phyloP scores from a whole-genome alignment of 2,329 filamentous ascomycete genomes.

The Aspergillus fumigatiaffinis region DNA sequence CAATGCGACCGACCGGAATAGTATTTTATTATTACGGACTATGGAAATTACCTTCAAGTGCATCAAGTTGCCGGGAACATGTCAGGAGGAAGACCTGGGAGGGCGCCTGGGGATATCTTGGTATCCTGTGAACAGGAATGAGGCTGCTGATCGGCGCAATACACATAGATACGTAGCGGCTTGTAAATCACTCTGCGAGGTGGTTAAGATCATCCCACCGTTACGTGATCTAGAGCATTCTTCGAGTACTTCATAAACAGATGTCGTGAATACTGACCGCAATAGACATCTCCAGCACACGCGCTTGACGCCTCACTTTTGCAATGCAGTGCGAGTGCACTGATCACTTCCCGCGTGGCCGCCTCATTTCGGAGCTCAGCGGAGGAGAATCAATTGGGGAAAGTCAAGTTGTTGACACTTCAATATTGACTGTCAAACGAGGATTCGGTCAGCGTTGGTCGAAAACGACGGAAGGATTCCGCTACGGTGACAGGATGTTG shows the following conservation, averaged over 20 bases:
- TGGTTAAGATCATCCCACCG: background rate
- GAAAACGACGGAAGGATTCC: background rate
- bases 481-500: background rate
- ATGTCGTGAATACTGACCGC: background rate
- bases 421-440: slow-evolving; percentile 1
- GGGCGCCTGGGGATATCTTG: background rate
- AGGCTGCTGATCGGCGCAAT: background rate
- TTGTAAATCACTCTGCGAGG: background rate
- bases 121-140: background rate
- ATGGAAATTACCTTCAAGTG: background rate
- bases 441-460: too few species aligned
- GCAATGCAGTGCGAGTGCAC: slow-evolving; percentile 7
- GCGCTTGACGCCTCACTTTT: slow-evolving; percentile 23
- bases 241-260: background rate
- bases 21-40: background rate
- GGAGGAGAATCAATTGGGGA: slow-evolving; percentile 5
- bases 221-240: background rate
- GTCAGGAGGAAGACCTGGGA: background rate
- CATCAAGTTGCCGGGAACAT: background rate
- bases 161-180: background rate
- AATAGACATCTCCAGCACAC: background rate
- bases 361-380: slow-evolving; percentile 18
- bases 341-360: slow-evolving; percentile 12
- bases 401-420: slow-evolving; percentile 4
- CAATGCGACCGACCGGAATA: background rate